These are phyloP conservation scores for Penicillium freii DNA, from an alignment of 2,329 filamentous ascomycete genomes.

Conservation along the genomic window DNA sequence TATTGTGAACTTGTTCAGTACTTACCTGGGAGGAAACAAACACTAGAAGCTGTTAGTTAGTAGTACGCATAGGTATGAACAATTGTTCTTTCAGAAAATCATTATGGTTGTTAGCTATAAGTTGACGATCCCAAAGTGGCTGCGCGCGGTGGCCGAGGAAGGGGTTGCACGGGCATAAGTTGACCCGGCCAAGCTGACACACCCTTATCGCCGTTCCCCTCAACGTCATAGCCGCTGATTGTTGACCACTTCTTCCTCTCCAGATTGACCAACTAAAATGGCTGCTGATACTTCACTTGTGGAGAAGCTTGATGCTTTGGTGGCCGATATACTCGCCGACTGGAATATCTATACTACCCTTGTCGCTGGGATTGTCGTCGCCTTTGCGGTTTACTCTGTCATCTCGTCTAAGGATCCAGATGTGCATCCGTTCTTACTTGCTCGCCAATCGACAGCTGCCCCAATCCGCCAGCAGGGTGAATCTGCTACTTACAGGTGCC, in stretches of 20 bases:
- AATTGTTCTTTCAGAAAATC: background rate
- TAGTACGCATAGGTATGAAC: background rate
- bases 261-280: slow-evolving; percentile 29
- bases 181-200: slow-evolving; percentile 16
- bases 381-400: slow-evolving; percentile 68
- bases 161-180: slow-evolving; percentile 20
- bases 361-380: slow-evolving; percentile 64
- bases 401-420: slow-evolving; percentile 76
- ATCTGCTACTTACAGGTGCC: slow-evolving; percentile 80
- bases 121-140: slow-evolving; percentile 5
- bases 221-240: slow-evolving; percentile 22
- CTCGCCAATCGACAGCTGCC: slow-evolving; percentile 75
- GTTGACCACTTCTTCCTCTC: slow-evolving; percentile 8
- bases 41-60: slow-evolving; percentile 3
- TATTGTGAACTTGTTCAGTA: background rate
- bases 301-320: slow-evolving; percentile 67
- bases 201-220: slow-evolving; percentile 14
- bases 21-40: background rate
- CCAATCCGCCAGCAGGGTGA: slow-evolving; percentile 79
- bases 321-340: slow-evolving; percentile 68
- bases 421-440: slow-evolving; percentile 85
- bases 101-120: slow-evolving; percentile 12
- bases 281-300: slow-evolving; percentile 53
- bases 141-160: slow-evolving; percentile 1
- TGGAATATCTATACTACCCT: slow-evolving; percentile 81